Conservation (phyloP, 1,284 basidiomycete genomes). For the Trichosporon asahii region DNA sequence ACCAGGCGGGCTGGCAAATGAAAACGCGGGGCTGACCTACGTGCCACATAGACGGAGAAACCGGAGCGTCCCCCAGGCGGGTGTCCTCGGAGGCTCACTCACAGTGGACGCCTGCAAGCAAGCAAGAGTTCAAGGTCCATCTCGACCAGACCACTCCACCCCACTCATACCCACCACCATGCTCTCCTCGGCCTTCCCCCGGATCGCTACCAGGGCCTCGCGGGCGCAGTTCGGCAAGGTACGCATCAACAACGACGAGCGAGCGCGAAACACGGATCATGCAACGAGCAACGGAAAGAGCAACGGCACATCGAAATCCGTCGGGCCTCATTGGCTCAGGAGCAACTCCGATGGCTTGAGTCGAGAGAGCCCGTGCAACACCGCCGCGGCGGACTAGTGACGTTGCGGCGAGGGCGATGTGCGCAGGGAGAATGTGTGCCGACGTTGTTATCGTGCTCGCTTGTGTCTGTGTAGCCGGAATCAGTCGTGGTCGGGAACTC, state of each 20-base stretch:
- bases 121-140: conserved; percentile 14
- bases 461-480: background rate
- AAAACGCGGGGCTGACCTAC: background rate
- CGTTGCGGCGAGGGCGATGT: background rate
- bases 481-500: background rate
- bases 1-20: background rate
- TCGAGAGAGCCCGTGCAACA: background rate
- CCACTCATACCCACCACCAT: conserved; percentile 30
- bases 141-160: conserved; percentile 15
- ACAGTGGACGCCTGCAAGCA: background rate
- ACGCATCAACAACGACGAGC: conserved; percentile 12
- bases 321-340: conserved; percentile 4
- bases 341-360: background rate
- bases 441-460: background rate
- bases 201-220: conserved; percentile 40
- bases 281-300: background rate
- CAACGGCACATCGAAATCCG: conserved; percentile 2
- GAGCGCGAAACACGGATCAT: background rate
- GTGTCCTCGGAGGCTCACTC: conserved; percentile 6
- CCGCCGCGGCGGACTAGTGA: background rate
- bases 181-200: conserved; percentile 46
- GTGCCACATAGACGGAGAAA: conserved; percentile 3
- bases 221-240: conserved; percentile 24
- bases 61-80: conserved; percentile 3
- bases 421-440: background rate